Evolutionary conservation across 805 yeast genomes (phyloP).

Genomic region (Starmera amethionina): DNA sequence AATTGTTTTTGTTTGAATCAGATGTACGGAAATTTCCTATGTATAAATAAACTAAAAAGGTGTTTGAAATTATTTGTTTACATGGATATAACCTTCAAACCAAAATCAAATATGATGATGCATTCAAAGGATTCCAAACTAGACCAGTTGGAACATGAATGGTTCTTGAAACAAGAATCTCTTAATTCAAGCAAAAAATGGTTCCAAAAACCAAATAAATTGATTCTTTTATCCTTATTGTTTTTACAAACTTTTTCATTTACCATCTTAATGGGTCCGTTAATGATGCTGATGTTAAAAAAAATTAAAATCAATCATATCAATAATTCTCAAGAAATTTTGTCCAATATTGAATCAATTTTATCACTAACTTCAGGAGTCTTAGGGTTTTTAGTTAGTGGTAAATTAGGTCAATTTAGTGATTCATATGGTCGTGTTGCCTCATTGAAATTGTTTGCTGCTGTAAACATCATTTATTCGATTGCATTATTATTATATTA

Average conservation of each 20-base stretch:
- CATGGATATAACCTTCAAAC: no score
- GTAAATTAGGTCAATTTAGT: conserved; percentile 15
- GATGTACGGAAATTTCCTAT: no score
- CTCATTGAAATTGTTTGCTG: conserved; percentile 11
- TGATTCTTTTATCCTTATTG: conserved; percentile 5
- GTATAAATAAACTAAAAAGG: no score
- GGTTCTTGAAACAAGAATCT: neutral
- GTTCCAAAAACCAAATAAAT: conserved; percentile 10
- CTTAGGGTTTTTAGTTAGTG: conserved; percentile 12
- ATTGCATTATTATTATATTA: conserved; percentile 8
- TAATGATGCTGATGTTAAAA: conserved; percentile 9
- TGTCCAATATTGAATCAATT: conserved; percentile 10
- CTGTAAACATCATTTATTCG: conserved; percentile 8
- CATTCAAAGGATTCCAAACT: neutral
- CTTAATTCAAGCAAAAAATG: conserved; percentile 1
- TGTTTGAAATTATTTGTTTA: no score
- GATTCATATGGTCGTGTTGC: conserved; percentile 14
- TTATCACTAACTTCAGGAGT: conserved; percentile 11
- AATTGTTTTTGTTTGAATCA: no score
- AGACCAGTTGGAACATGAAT: neutral
- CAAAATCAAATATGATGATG: no score
- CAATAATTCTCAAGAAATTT: conserved; percentile 7
- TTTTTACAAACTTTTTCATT: conserved; percentile 8
- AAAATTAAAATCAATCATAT: conserved; percentile 3
- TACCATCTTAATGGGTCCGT: conserved; percentile 11